Conservation (phyloP, 2,329 filamentous ascomycete genomes). For the Monilinia laxa region DNA sequence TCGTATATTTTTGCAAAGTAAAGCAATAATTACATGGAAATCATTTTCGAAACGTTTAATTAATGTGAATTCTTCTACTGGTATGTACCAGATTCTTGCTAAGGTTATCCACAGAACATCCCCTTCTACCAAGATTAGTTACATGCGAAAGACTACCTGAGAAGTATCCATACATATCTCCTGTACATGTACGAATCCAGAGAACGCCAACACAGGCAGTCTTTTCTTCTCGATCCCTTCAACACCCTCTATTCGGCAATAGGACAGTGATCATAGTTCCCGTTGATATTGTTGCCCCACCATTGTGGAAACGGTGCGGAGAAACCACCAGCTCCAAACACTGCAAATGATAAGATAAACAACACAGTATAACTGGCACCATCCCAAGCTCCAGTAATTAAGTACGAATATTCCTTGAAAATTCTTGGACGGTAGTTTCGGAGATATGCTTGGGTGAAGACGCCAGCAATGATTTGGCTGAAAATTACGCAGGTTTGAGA, state of each 20-base stretch:
- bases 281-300: constrained; percentile 29
- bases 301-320: constrained; percentile 39
- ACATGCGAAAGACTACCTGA: neutral
- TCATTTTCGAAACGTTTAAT: too few relatives aligned
- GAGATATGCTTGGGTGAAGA: constrained; percentile 45
- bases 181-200: neutral
- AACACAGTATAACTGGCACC: constrained; percentile 45
- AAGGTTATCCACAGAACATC: too few relatives aligned
- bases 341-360: constrained; percentile 46
- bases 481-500: constrained; percentile 56
- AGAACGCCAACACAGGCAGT: neutral
- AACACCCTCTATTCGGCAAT: neutral
- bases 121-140: neutral
- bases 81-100: too few relatives aligned
- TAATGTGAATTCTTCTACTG: too few relatives aligned
- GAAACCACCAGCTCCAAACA: constrained; percentile 47
- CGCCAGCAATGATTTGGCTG: constrained; percentile 48
- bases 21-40: too few relatives aligned
- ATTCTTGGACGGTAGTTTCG: constrained; percentile 41
- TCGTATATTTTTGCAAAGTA: too few relatives aligned
- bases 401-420: constrained; percentile 46
- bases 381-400: constrained; percentile 44
- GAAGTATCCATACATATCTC: neutral
- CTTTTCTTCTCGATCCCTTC: neutral
- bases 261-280: constrained; percentile 37